Evolutionary conservation across 495 filamentous ascomycete species (phyloP).

Genomic region (Penicillium cosmopolitanum): DNA sequence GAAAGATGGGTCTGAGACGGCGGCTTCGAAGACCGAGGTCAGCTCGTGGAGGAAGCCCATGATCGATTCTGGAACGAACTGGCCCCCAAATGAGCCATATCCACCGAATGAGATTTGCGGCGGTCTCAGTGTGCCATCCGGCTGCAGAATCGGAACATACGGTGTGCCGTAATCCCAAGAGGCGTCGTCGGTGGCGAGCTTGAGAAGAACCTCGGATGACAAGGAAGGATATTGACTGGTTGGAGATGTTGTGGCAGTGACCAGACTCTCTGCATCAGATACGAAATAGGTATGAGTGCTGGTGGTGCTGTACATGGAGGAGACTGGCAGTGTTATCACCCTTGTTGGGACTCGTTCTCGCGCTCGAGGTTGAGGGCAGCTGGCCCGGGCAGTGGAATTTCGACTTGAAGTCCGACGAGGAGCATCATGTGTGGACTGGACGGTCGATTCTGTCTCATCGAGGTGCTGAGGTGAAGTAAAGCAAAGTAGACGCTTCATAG

Average conservation of each 20-base stretch:
- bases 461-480: conserved; percentile 3
- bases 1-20: conserved; percentile 34
- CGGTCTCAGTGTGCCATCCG: conserved; percentile 27
- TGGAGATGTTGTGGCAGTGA: conserved; percentile 18
- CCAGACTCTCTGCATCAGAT: conserved; percentile 22
- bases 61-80: conserved; percentile 38
- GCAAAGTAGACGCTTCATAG: conserved; percentile 16
- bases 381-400: background rate
- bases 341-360: background rate
- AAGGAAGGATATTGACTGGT: conserved; percentile 21
- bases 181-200: conserved; percentile 8
- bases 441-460: background rate
- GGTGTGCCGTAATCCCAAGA: conserved; percentile 19
- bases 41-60: conserved; percentile 37
- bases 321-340: background rate
- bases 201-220: conserved; percentile 13
- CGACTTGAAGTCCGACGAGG: conserved; percentile 6
- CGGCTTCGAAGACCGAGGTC: conserved; percentile 33
- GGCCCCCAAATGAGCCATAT: conserved; percentile 38
- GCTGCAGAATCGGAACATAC: conserved; percentile 31
- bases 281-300: conserved; percentile 18
- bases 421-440: background rate
- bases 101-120: conserved; percentile 29
- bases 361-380: background rate
- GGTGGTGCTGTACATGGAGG: conserved; percentile 4